phyloP scores from a whole-genome alignment of 1,284 basidiomycete genomes.

The Ustilago hordei region DNA sequence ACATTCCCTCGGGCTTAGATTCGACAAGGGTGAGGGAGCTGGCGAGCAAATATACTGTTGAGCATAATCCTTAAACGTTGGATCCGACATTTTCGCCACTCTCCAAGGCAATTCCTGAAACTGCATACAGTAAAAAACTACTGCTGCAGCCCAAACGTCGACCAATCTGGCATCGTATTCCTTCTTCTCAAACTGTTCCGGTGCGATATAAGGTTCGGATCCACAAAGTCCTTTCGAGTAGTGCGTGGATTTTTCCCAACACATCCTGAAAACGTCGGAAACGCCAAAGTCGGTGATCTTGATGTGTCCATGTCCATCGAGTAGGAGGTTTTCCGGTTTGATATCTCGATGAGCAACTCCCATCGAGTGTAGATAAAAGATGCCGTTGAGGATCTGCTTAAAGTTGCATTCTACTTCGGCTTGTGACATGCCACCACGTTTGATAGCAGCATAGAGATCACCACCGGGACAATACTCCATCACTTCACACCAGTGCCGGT shows the following conservation, averaged over 20 bases:
- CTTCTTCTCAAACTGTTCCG: constrained; percentile 95
- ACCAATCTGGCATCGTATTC: constrained; percentile 97
- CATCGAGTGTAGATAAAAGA: constrained; percentile 91
- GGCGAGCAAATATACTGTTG: constrained; percentile 74
- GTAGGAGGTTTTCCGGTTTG: constrained; percentile 96
- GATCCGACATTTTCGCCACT: constrained; percentile 86
- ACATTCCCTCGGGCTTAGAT: constrained; percentile 87
- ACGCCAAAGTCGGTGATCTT: constrained; percentile 99
- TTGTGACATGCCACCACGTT: constrained; percentile 94
- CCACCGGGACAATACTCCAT: constrained; percentile 98
- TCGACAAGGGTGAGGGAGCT: constrained; percentile 76
- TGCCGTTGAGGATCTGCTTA: constrained; percentile 92
- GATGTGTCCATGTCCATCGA: constrained; percentile 90
- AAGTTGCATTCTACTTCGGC: constrained; percentile 97
- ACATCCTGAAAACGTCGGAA: constrained; percentile 96
- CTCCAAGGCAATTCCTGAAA: constrained; percentile 79
- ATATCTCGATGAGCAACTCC: constrained; percentile 97
- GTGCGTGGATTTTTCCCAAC: constrained; percentile 97
- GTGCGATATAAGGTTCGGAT: constrained; percentile 97
- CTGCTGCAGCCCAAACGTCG: constrained; percentile 95
- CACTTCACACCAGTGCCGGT: constrained; percentile 96
- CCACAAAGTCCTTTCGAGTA: constrained; percentile 97
- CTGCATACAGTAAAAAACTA: constrained; percentile 95
- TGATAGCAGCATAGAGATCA: constrained; percentile 96
- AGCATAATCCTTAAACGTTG: constrained; percentile 85